phyloP scores from a whole-genome alignment of 2,329 filamentous ascomycete species.

The Tricladium varicosporioides region DNA sequence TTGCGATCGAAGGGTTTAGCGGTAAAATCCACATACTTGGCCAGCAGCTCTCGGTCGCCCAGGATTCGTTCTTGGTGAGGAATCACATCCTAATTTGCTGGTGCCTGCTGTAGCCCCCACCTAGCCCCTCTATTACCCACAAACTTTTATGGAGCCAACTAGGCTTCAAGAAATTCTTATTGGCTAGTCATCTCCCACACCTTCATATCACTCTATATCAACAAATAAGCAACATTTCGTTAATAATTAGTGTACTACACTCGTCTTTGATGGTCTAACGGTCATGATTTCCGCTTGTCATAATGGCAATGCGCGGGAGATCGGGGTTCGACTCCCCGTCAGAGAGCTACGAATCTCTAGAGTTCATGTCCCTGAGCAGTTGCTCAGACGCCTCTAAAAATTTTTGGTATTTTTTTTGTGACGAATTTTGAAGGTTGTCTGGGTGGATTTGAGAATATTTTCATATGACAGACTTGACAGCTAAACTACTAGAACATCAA shows the following conservation, averaged over 20 bases:
- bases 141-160: too few species aligned
- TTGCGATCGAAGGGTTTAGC: too few species aligned
- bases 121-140: too few species aligned
- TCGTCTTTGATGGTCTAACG: constrained; percentile 35
- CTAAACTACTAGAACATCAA: too few species aligned
- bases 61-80: not conserved
- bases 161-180: too few species aligned
- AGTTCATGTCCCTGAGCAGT: not conserved
- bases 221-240: not conserved
- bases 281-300: constrained; percentile 38
- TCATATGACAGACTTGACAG: too few species aligned
- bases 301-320: not conserved
- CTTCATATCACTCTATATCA: not conserved
- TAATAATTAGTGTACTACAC: not conserved
- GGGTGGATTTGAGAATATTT: too few species aligned
- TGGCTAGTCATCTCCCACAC: too few species aligned
- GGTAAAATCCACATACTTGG: constrained; percentile 26
- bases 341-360: not conserved
- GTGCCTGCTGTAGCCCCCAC: too few species aligned
- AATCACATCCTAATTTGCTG: too few species aligned
- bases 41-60: not conserved
- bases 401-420: not conserved
- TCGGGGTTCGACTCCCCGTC: not conserved
- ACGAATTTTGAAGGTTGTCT: not conserved
- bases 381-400: not conserved